Evolutionary conservation across 306 rosid species (phyloP).

Genomic region (Acacia acuminata): DNA sequence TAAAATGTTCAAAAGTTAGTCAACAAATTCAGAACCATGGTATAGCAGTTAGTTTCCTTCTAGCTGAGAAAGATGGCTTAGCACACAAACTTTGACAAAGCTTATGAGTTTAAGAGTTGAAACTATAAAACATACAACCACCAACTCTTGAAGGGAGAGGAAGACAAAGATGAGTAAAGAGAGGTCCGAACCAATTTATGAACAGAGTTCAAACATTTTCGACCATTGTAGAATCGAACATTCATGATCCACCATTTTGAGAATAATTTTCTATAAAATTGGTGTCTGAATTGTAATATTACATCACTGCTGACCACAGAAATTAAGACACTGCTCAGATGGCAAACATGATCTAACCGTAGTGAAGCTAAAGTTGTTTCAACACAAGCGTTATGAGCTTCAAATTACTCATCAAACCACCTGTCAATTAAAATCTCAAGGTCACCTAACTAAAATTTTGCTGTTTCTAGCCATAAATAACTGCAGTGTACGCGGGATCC

Average conservation of each 20-base stretch:
- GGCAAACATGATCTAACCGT: not conserved
- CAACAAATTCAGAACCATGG: not conserved
- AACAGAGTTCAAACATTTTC: not conserved
- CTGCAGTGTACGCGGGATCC: not conserved
- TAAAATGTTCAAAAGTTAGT: constrained; percentile 3
- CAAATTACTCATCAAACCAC: not conserved
- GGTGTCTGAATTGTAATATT: not conserved
- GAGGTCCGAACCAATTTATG: constrained; percentile 17
- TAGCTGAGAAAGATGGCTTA: constrained; percentile 18
- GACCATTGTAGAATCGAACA: not conserved
- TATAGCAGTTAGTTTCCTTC: not conserved
- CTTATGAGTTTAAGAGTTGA: not conserved
- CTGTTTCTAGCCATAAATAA: constrained; percentile 18
- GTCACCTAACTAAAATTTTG: constrained; percentile 3
- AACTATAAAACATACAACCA: not conserved
- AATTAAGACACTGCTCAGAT: not conserved
- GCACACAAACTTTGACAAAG: not conserved
- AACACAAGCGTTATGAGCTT: not conserved
- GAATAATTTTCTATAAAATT: not conserved
- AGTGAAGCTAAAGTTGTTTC: not conserved
- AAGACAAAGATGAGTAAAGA: constrained; percentile 3
- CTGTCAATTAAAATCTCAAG: constrained; percentile 8
- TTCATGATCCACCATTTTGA: not conserved
- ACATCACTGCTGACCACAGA: not conserved
- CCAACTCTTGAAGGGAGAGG: too few relatives aligned